Percentiles rank a stretch among this genome's conserved stretches.
phyloP scores from a whole-genome alignment of 257 asterid species.

The Petunia secreta region DNA sequence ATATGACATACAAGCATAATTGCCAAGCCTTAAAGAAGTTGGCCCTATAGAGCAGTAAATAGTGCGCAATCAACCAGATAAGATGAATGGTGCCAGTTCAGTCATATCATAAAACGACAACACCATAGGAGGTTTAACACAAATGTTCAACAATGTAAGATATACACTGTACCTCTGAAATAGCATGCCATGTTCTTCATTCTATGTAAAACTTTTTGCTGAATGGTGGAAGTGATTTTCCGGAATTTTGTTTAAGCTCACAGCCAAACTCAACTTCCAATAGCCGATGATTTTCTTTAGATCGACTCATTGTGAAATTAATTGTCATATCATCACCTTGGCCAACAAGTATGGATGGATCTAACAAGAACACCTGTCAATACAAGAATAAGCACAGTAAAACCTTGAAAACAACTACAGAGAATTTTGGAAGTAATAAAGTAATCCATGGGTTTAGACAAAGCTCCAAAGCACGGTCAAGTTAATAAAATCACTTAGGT shows the following conservation, averaged over 20 bases:
- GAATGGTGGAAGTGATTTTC: slow-evolving; percentile 49
- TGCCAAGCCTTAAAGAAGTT: not conserved
- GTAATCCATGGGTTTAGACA: not conserved
- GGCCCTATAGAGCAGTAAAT: slow-evolving; percentile 2
- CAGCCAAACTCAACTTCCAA: slow-evolving; percentile 71
- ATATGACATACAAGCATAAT: not conserved
- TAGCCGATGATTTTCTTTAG: slow-evolving; percentile 84
- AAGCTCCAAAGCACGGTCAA: not conserved
- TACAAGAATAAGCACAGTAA: slow-evolving; percentile 17
- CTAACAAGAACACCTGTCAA: slow-evolving; percentile 73
- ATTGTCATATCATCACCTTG: slow-evolving; percentile 56
- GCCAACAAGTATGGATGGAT: slow-evolving; percentile 59
- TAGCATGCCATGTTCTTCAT: slow-evolving; percentile 40
- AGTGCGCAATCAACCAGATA: not conserved
- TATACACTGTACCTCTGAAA: not conserved
- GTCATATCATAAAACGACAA: not conserved
- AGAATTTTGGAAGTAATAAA: slow-evolving; percentile 17
- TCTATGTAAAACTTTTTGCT: slow-evolving; percentile 69
- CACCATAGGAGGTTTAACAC: not conserved
- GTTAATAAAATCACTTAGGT: not conserved
- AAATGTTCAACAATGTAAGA: not conserved
- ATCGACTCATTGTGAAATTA: slow-evolving; percentile 64
- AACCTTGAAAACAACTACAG: slow-evolving; percentile 20
- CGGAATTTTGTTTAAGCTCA: slow-evolving; percentile 62
- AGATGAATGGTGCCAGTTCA: not conserved